Conservation (phyloP, 2,329 filamentous ascomycete genomes). For the Cordyceps cateniannulata region DNA sequence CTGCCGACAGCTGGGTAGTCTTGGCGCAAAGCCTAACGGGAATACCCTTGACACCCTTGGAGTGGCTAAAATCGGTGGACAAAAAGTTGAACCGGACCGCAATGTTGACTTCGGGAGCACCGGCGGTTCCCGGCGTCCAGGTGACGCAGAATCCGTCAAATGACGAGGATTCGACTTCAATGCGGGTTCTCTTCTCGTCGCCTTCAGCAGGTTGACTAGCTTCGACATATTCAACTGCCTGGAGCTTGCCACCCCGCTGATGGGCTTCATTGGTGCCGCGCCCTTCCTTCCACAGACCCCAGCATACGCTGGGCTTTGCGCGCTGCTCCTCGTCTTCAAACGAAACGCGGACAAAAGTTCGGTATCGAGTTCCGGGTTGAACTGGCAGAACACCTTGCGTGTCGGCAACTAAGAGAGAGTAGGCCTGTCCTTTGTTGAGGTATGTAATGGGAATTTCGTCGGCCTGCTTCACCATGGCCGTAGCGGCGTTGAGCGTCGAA, state of each 20-base stretch:
- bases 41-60: constrained; percentile 96
- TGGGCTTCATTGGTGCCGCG: constrained; percentile 94
- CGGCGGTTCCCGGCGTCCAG: constrained; percentile 71
- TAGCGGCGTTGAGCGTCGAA: constrained; percentile 84
- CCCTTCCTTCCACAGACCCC: constrained; percentile 92
- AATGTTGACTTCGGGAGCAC: constrained; percentile 70
- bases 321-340: constrained; percentile 96
- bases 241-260: constrained; percentile 82
- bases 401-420: constrained; percentile 79
- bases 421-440: constrained; percentile 94
- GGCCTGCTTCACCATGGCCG: constrained; percentile 85
- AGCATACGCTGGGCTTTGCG: constrained; percentile 72
- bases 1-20: constrained; percentile 60
- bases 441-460: constrained; percentile 97
- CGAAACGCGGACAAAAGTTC: constrained; percentile 89
- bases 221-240: constrained; percentile 91
- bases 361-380: constrained; percentile 61
- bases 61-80: constrained; percentile 97
- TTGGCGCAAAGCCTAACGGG: constrained; percentile 90
- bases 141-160: constrained; percentile 92
- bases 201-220: constrained; percentile 51
- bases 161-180: constrained; percentile 69
- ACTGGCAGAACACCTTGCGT: constrained; percentile 57
- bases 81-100: constrained; percentile 97
- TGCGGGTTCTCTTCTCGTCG: constrained; percentile 59